Base-by-base conservation (phyloP, 164 flowering plant genomes). In the Magnolia officinalis region DNA sequence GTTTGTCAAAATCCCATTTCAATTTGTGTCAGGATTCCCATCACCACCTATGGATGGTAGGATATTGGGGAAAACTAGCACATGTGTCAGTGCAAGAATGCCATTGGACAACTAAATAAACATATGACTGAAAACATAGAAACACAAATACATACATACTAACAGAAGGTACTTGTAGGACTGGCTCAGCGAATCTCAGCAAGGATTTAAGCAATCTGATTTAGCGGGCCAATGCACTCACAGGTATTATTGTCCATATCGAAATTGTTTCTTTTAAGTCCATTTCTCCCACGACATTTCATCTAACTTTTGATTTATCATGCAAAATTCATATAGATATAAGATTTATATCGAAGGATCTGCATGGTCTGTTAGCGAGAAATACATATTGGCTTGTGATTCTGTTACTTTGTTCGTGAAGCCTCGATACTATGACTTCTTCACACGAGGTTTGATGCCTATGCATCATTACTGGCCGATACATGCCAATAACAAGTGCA, bases 331-430 rank as follows among this genome's bases (percentile, higher is more conserved):
- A 19, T 21, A 31, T 63, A 91, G 92, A 75, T 90, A 87, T 50
- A 89, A 90, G 80, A 87, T 90, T 11, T 90, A 89, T 24, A 78
- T 85, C 0, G 96, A 90, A 85, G 96, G 96, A 67, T 55, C 58
- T 11, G 85, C 91, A n/a, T 90, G 96, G 96, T 89, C 96, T 2
- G 94, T 92, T 1, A 90, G 96, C 65, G 81, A 86, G 79, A 91
- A 91, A 52, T 91, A 90, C 58, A 90, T 91, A 29, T 67, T 90
- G 67, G 93, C 93, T 3, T 90, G 96, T 50, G 87, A 92, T 74
- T 85, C 91, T 14, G 80, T 84, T 81, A 78, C 87, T 20, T 76
- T 92, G 72, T 0, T 83, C 0, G 77, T 90, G 63, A 82, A 69
- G 63, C 88, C 91, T 19, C 76, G 29, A 1, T 92, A 80, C 85